These are phyloP conservation scores for Dactylellina haptotyla DNA, from an alignment of 2,329 filamentous ascomycete genomes.

Conservation along the genomic window DNA sequence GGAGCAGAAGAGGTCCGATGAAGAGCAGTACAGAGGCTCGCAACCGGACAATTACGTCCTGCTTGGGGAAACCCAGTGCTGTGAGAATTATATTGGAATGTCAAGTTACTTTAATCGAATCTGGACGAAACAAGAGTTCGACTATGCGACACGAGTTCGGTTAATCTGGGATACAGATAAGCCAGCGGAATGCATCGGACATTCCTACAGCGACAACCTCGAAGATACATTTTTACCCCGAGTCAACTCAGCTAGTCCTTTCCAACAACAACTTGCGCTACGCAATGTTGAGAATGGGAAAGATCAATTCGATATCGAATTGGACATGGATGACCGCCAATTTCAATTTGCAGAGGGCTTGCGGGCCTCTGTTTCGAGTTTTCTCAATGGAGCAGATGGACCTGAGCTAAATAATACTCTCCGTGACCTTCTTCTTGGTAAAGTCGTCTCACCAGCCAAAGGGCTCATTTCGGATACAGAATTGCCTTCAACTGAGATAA, in stretches of 20 bases:
- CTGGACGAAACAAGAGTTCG: slow-evolving; percentile 9
- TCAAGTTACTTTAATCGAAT: slow-evolving; percentile 11
- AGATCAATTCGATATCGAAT: not conserved
- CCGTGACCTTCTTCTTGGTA: not conserved
- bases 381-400: not conserved
- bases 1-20: not conserved
- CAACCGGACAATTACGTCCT: not conserved
- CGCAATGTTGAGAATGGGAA: not conserved
- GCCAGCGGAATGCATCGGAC: not conserved
- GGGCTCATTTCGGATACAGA: not conserved
- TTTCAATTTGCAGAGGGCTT: not conserved
- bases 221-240: not conserved
- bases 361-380: not conserved
- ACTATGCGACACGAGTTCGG: not conserved
- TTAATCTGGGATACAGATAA: not conserved
- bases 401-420: not conserved
- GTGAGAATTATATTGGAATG: not conserved
- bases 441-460: not conserved
- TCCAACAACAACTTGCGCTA: not conserved
- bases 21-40: not conserved
- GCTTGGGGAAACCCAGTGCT: not conserved
- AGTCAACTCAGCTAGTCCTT: not conserved
- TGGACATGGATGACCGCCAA: not conserved
- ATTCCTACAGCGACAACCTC: not conserved
- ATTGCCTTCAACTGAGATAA: not conserved